These are phyloP conservation scores for Hygrophoropsis aurantiaca DNA, from an alignment of 768 basidiomycete species.

Conservation along the genomic window DNA sequence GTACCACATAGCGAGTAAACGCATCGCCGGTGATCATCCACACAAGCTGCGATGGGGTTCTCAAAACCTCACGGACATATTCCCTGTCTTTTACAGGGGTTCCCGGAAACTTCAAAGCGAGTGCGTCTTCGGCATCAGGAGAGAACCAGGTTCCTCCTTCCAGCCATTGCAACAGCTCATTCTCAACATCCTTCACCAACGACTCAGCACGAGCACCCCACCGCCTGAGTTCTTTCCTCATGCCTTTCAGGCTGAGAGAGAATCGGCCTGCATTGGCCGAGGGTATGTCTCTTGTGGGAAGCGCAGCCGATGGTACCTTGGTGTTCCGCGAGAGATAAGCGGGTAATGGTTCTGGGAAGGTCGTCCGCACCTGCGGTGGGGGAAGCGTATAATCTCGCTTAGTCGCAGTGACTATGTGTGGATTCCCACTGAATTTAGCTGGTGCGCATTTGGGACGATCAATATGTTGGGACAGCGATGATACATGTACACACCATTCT, in stretches of 20 bases:
- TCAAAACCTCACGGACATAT: constrained; percentile 61
- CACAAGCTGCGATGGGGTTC: constrained; percentile 65
- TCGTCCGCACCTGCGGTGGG: constrained; percentile 44
- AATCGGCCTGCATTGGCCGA: constrained; percentile 75
- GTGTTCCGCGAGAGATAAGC: constrained; percentile 62
- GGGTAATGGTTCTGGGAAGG: constrained; percentile 79
- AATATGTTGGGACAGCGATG: not conserved
- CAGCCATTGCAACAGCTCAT: constrained; percentile 64
- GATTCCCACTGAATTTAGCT: constrained; percentile 75
- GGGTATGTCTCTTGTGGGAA: constrained; percentile 42
- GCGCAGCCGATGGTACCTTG: constrained; percentile 45
- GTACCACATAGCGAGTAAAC: constrained; percentile 79
- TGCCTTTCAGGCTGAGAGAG: constrained; percentile 74
- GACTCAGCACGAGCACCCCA: constrained; percentile 58
- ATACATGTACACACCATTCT: constrained; percentile 58
- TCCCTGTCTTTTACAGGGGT: constrained; percentile 51
- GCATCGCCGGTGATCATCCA: constrained; percentile 57
- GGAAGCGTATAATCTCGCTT: constrained; percentile 52
- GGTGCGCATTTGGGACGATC: constrained; percentile 5
- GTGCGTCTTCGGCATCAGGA: constrained; percentile 41
- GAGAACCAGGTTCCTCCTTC: constrained; percentile 54
- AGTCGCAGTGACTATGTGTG: constrained; percentile 66
- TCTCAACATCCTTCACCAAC: constrained; percentile 70
- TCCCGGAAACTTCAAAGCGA: constrained; percentile 35
- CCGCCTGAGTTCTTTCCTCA: constrained; percentile 63